Percentiles rank a stretch among this genome's conserved stretches.
phyloP scores from a whole-genome alignment of 2,329 filamentous ascomycete species.

The Aureobasidium pullulans region DNA sequence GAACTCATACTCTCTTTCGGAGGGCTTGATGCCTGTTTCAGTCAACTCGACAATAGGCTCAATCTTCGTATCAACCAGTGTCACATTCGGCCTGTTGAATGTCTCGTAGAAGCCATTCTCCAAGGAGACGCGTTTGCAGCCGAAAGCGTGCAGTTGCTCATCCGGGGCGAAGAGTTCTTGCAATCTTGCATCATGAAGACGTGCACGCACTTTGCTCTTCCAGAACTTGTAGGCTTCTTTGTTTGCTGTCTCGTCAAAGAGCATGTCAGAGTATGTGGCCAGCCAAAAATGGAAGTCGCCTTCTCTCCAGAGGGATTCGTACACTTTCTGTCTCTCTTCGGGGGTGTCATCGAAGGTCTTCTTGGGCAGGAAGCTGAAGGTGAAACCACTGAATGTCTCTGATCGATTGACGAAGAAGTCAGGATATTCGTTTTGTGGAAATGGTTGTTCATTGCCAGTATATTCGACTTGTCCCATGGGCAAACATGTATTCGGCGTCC shows the following conservation, averaged over 20 bases:
- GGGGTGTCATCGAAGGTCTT: conserved; percentile 42
- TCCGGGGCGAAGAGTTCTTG: conserved; percentile 11
- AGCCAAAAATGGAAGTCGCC: conserved; percentile 54
- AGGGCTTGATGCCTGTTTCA: conserved; percentile 19
- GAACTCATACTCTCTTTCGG: conserved; percentile 20
- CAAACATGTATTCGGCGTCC: conserved; percentile 58
- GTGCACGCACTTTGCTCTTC: conserved; percentile 27
- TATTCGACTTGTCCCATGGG: conserved; percentile 51
- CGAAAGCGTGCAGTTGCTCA: conserved; percentile 9
- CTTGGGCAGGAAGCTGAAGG: conserved; percentile 48
- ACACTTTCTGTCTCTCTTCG: conserved; percentile 36
- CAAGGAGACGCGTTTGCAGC: conserved; percentile 9
- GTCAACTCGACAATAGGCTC: conserved; percentile 40
- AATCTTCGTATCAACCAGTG: conserved; percentile 22
- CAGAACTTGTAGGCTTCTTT: conserved; percentile 50
- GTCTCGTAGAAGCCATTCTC: conserved; percentile 32
- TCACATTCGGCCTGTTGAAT: conserved; percentile 22
- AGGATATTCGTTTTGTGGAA: conserved; percentile 33
- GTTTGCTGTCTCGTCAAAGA: conserved; percentile 43
- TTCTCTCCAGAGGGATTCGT: conserved; percentile 32
- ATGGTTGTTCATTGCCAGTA: conserved; percentile 45
- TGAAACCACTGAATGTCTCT: conserved; percentile 51
- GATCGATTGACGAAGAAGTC: conserved; percentile 47
- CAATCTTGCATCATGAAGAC: conserved; percentile 5
- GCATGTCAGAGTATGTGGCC: conserved; percentile 46